Conservation (phyloP, 257 asterid genomes). For the Solanum pinnatisectum region DNA sequence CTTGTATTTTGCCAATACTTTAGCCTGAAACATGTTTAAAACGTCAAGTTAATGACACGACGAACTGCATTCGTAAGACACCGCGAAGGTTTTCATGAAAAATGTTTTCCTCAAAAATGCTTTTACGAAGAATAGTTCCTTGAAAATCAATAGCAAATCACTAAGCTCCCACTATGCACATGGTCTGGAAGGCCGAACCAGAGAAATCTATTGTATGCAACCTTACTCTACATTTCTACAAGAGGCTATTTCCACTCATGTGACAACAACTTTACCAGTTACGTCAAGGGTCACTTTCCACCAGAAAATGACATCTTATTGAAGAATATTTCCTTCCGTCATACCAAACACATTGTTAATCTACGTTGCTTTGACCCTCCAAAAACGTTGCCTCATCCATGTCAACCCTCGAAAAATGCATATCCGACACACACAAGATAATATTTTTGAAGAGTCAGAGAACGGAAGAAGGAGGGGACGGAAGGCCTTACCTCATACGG, state of each 20-base stretch:
- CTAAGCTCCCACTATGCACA: neutral
- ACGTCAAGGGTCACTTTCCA: neutral
- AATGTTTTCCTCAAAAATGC: neutral
- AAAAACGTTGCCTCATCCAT: neutral
- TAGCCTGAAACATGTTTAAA: slow-evolving; percentile 38
- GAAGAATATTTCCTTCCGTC: neutral
- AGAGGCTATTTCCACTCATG: neutral
- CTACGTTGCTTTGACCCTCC: neutral
- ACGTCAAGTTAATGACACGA: neutral
- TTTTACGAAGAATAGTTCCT: too few relatives aligned
- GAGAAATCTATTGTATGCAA: too few relatives aligned
- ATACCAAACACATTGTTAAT: neutral
- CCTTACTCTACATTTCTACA: too few relatives aligned
- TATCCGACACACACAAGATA: neutral
- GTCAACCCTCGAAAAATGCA: neutral
- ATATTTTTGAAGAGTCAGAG: neutral
- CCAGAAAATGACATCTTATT: neutral
- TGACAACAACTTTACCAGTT: neutral
- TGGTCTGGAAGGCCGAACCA: accelerated
- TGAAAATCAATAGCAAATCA: neutral
- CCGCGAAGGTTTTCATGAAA: too few relatives aligned
- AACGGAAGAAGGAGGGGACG: neutral
- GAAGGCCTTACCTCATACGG: slow-evolving; percentile 42
- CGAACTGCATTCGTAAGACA: neutral
- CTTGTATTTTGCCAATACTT: slow-evolving; percentile 60